Conservation (phyloP, 2,329 filamentous ascomycete genomes). For the Onygenales sp. region DNA sequence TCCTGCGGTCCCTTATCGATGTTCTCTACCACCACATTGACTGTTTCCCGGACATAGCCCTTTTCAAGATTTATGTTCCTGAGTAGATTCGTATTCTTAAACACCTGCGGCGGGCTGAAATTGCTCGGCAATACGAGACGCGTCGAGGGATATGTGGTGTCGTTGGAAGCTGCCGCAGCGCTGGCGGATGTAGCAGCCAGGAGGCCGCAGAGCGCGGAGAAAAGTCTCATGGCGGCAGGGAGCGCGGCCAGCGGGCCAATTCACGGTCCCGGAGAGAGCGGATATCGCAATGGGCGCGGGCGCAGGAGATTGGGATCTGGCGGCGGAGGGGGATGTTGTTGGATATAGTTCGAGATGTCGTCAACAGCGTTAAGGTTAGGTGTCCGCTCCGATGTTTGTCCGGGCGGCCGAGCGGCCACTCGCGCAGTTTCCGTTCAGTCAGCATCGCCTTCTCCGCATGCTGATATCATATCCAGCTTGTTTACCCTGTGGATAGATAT, state of each 20-base stretch:
- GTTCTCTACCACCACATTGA: conserved; percentile 95
- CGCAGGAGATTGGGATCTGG: not conserved
- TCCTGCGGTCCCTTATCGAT: conserved; percentile 66
- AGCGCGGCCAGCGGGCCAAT: conserved; percentile 19
- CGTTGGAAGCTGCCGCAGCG: conserved; percentile 20
- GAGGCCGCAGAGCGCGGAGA: conserved; percentile 27
- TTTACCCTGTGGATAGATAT: not conserved
- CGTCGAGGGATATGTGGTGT: conserved; percentile 17
- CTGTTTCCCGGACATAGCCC: conserved; percentile 76
- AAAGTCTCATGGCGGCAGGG: conserved; percentile 30
- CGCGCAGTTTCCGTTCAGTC: not conserved
- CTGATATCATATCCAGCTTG: no score
- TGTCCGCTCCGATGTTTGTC: conserved; percentile 18
- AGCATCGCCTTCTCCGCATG: no score
- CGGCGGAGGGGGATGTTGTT: conserved; percentile 7
- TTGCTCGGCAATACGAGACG: conserved; percentile 29
- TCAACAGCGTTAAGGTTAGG: conserved; percentile 23
- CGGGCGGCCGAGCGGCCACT: not conserved
- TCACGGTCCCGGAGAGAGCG: conserved; percentile 12
- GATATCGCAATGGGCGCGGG: not conserved
- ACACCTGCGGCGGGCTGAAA: conserved; percentile 82
- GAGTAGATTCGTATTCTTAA: conserved; percentile 87
- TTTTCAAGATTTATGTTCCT: conserved; percentile 89
- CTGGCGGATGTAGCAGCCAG: conserved; percentile 18
- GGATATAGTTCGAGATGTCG: conserved; percentile 6